Base-by-base conservation (phyloP, 2,329 filamentous ascomycete species). In the Microascus cirrosus region DNA sequence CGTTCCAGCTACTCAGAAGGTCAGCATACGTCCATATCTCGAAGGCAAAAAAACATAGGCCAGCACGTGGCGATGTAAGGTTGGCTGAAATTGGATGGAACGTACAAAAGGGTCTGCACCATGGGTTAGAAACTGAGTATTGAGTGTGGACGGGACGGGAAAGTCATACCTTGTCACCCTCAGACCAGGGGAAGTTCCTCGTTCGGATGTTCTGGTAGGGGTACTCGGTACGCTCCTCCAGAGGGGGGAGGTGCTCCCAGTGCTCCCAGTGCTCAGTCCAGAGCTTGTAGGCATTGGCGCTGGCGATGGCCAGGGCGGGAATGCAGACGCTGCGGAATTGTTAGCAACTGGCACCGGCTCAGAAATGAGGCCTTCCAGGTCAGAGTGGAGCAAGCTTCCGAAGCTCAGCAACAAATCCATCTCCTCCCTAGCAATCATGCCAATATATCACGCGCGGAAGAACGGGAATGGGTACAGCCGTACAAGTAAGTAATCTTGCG, bases 241-340 rank as follows among this genome's bases (percentile, higher is more conserved):
- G 80, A 64, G 94, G 89, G 61, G 88, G 84, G 74, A 89, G 77
- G 77, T 97, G 93, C 57, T 74, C 77, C 84, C 87, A 90, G 82
- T 99, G 94, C 77, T 95, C 89, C 93, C 93, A 97, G 77, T 99
- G 94, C 78, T 95, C 90, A 68, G 83, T 85, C 90, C 91, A 99
- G 62, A 96, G 85, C 70, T 86, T 85, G 73, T 88, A 96, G 67
- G 92, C 92, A 74, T 99, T 99, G 75, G 85, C 77, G 64, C 76
- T 72, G 60, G 87, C 85, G 64, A 91, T 77, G 65, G 86, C 75
- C 59, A 97, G 78, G 71, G 75, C 79, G 59, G 93, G 92, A 63
- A 87, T 76, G 64, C 89, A 84, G 69, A 80, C 86, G 74, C 92
- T 96, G 70, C 45, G 45, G 22, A 12, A 12, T 6, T 24, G 45